These are phyloP conservation scores for Rhizopogon vinicolor DNA, from an alignment of 768 basidiomycete species.

Conservation along the genomic window DNA sequence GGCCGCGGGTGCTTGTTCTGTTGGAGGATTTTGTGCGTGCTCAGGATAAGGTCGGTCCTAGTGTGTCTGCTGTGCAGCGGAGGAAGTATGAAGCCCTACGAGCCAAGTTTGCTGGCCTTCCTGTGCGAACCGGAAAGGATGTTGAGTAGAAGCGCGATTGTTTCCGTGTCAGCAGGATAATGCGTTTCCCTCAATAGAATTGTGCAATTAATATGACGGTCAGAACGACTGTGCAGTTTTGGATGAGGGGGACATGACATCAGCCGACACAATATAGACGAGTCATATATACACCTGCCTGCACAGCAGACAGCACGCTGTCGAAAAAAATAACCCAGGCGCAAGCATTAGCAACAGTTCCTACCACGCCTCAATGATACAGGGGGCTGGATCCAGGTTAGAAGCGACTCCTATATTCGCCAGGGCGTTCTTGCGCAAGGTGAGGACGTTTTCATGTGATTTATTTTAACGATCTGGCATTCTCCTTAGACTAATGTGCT, in stretches of 20 bases:
- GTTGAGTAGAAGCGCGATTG: constrained; percentile 2
- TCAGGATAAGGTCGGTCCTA: constrained; percentile 78
- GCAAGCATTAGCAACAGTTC: too few relatives aligned
- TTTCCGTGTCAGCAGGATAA: too few relatives aligned
- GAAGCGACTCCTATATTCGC: constrained; percentile 84
- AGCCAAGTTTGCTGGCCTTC: constrained; percentile 79
- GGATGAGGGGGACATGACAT: too few relatives aligned
- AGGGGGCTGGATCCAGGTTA: constrained; percentile 85
- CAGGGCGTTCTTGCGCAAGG: constrained; percentile 75
- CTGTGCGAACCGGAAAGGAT: constrained; percentile 43
- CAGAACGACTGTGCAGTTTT: too few relatives aligned
- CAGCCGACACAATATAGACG: too few relatives aligned
- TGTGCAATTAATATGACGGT: too few relatives aligned
- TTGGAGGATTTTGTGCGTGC: constrained; percentile 70
- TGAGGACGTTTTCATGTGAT: constrained; percentile 15
- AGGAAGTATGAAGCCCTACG: constrained; percentile 77
- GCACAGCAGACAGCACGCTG: too few relatives aligned
- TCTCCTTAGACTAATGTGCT: constrained; percentile 67
- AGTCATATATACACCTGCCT: too few relatives aligned
- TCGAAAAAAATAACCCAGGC: too few relatives aligned
- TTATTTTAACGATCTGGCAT: background rate
- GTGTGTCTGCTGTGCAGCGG: constrained; percentile 78
- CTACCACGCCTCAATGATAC: background rate
- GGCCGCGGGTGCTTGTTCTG: constrained; percentile 41
- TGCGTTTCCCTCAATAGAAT: too few relatives aligned